Evolutionary conservation across 805 yeast species (phyloP).

Genomic region (Spathaspora gorwiae): DNA sequence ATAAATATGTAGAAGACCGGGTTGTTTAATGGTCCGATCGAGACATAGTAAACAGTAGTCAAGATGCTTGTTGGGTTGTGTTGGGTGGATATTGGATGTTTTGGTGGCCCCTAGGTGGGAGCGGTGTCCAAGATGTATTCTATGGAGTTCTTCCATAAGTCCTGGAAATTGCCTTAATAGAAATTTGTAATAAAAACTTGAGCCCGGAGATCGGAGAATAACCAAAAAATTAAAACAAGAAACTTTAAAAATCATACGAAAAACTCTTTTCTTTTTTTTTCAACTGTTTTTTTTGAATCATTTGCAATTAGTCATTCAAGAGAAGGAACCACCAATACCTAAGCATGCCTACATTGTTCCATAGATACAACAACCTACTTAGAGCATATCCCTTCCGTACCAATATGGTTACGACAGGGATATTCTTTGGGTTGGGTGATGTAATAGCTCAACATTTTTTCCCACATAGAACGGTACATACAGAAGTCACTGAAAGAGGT

Average conservation of each 20-base stretch:
- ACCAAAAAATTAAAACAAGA: not conserved
- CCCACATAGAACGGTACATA: constrained; percentile 25
- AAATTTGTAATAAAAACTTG: too few species aligned
- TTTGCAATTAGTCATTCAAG: too few species aligned
- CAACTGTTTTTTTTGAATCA: not conserved
- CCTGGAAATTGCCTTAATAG: too few species aligned
- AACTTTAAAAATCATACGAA: too few species aligned
- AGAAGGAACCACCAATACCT: not conserved
- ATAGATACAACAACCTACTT: constrained; percentile 24
- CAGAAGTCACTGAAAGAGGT: not conserved
- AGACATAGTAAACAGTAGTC: too few species aligned
- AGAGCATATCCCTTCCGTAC: constrained; percentile 47
- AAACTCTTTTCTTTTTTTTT: not conserved
- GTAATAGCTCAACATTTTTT: constrained; percentile 36
- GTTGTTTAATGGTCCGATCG: too few species aligned
- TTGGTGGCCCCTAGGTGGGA: too few species aligned
- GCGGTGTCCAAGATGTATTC: too few species aligned
- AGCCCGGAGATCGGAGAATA: not conserved
- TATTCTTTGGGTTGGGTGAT: constrained; percentile 41
- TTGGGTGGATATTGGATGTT: too few species aligned
- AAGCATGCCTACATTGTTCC: constrained; percentile 13
- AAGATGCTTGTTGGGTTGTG: too few species aligned
- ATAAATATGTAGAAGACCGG: too few species aligned
- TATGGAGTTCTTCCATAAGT: too few species aligned
- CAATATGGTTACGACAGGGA: constrained; percentile 52